Base-by-base conservation (phyloP, 306 rosid genomes). In the Vachellia pachyceras region DNA sequence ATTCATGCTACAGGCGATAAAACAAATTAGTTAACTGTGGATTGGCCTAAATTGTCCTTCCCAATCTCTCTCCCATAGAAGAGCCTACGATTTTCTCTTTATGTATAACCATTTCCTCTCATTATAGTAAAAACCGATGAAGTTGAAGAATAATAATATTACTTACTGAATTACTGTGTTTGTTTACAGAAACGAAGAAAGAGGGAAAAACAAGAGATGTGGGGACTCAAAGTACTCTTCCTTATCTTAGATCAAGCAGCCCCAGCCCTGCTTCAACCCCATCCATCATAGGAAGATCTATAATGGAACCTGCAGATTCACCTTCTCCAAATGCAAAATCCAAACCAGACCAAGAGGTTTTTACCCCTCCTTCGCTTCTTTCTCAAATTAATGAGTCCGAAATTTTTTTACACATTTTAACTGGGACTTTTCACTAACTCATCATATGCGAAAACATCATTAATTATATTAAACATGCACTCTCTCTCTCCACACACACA, bases 191-290 rank as follows among this genome's bases (percentile, higher is more conserved):
- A 76, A 86, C 79, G 73, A 83, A 77, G 70, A 78, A 75, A 42
- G 94, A 93, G 58, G 92, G 76, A 36, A 84, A 78, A 82, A 95
- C 89, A 25, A 91, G 88, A 79, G 94, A 95, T 86, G 92, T 87
- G n/a, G 95, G 94, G 23, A 93, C 91, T 88, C 98, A 93, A 84
- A 93, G 93, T 79, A 89, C 96, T 29, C 88, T 92, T 57, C 66
- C 88, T 36, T 79, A 47, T 78, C 82, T 82, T 72, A 86, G 92
- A 83, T 90, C 96, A 83, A 84, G 85, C 79, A 91, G 88, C 78
- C 86, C 84, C 57, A 89, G 85, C 82, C 86, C 86, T 70, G 84
- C 84, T 84, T 87, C 94, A 54, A 91, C 96, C 47, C 93, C 98
- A 76, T 75, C 93, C 60, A 90, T 83, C 39, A 37, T 45, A 72